Evolutionary conservation across 495 filamentous ascomycete species (phyloP).

Genomic region (Choiromyces venosus): DNA sequence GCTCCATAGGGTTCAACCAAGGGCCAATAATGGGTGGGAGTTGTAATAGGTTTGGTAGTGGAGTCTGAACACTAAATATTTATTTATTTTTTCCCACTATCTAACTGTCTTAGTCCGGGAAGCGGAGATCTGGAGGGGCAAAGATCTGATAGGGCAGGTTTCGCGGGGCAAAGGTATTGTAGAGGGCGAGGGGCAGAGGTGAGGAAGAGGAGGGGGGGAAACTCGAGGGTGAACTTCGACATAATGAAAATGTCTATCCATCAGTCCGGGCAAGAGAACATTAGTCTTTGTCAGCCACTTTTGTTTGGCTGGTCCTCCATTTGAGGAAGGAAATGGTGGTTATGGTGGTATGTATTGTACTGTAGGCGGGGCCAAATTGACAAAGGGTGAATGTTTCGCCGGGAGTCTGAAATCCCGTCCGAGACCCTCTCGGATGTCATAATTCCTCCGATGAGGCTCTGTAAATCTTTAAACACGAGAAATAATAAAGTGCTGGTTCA

Average conservation of each 20-base stretch:
- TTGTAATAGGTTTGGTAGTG: not conserved
- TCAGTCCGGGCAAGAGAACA: not conserved
- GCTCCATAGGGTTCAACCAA: constrained; percentile 4
- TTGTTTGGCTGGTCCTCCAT: not conserved
- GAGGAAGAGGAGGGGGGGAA: not conserved
- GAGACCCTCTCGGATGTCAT: not conserved
- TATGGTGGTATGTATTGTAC: no score
- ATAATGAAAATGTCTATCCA: not conserved
- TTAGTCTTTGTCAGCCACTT: not conserved
- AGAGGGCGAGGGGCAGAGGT: not conserved
- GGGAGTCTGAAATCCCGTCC: not conserved
- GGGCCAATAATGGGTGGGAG: constrained; percentile 5
- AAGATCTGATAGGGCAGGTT: not conserved
- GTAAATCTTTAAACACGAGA: not conserved
- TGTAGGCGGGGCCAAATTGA: not conserved
- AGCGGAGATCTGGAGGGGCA: not conserved
- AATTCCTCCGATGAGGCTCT: not conserved
- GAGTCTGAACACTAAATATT: not conserved
- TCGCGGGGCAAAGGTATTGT: not conserved
- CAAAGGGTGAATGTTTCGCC: not conserved
- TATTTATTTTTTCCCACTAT: constrained; percentile 9
- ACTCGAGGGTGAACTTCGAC: not conserved
- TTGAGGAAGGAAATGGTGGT: not conserved
- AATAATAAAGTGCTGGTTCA: not conserved
- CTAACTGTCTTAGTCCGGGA: not conserved